Evolutionary conservation across 164 flowering plant genomes (phyloP).

Genomic region (Platanus orientalis): DNA sequence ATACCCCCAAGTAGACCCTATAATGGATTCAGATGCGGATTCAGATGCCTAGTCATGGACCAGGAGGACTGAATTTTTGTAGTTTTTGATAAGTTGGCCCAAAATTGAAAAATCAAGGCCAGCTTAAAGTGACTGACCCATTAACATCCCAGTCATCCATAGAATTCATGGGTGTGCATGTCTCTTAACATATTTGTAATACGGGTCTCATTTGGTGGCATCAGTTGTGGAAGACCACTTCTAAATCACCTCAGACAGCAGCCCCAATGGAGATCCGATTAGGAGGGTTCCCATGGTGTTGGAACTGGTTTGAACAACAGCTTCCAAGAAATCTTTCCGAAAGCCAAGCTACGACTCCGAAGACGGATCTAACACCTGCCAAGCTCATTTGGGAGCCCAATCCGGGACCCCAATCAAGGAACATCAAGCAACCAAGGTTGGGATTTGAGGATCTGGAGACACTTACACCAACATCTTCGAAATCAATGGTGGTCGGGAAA

Average conservation of each 20-base stretch:
- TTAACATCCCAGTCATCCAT: too few species aligned
- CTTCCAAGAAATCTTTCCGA: constrained; percentile 34
- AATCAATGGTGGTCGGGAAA: constrained; percentile 34
- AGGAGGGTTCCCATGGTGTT: constrained; percentile 82
- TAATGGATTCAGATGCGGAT: too few species aligned
- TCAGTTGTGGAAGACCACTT: constrained; percentile 54
- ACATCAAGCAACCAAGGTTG: constrained; percentile 27
- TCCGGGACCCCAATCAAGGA: constrained; percentile 30
- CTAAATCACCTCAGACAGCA: constrained; percentile 42
- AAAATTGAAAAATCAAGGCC: too few species aligned
- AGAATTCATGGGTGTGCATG: too few species aligned
- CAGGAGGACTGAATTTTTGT: too few species aligned
- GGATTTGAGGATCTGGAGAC: constrained; percentile 34
- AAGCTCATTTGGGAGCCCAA: constrained; percentile 29
- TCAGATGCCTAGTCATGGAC: too few species aligned
- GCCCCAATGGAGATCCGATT: constrained; percentile 40
- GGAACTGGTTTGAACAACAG: constrained; percentile 86
- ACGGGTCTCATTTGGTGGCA: constrained; percentile 1
- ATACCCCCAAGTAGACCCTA: too few species aligned
- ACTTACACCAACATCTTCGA: constrained; percentile 59
- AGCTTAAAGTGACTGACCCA: too few species aligned
- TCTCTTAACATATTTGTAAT: background rate
- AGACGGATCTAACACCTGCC: constrained; percentile 44
- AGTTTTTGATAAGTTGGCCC: too few species aligned
- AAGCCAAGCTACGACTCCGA: constrained; percentile 22